Evolutionary conservation across 495 filamentous ascomycete species (phyloP), one percentile per base, ranked within the genome.

Genomic region (Penicillium steckii): DNA sequence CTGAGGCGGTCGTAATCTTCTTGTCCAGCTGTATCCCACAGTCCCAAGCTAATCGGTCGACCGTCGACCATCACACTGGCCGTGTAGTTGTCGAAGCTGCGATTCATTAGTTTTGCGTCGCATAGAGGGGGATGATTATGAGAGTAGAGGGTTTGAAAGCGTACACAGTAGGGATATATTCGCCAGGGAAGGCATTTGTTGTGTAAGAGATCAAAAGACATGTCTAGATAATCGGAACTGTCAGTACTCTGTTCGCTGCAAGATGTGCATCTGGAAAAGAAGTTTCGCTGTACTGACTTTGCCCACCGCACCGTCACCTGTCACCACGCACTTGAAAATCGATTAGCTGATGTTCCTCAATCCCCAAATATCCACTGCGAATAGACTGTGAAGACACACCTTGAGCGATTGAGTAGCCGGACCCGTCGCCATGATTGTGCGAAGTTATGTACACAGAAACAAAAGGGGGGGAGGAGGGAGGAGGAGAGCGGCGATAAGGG

Each of bases 161-260:
- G 79, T 76, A 97, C 93, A 97, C 95, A 53, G 94, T 98, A 59
- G 94, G 94, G 66, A 98, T 97, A 67, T 98, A 98, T 78, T 98
- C 94, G 58, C 94, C 94, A 13, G 94, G 94, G 71, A 98, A 98
- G 33, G 94, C 94, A 79, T 98, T 98, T 44, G 94, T 98, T 32
- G 94, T 97, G 71, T 97, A 97, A 17, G 94, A 97, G 66, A 98
- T 98, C 59, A 98, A 86, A 50, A 98, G 87, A 78, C 94, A 98
- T 79, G 94, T 98, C 95, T 97, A 62, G 22, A 51, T 32, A 30
- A 47, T 29, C 55, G 47, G 64, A 13, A 32, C 26, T 3, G 52
- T 55, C 52, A 55, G 25, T 48, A 15, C 44, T 48, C n/a, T n/a
- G n/a, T 44, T 12, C 35, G 44, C 44, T 30, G 43, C 21, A 15